Percentiles rank a stretch among this genome's conserved stretches.
Conservation (phyloP, 2,329 filamentous ascomycete genomes). For the Spiromastix sp. region DNA sequence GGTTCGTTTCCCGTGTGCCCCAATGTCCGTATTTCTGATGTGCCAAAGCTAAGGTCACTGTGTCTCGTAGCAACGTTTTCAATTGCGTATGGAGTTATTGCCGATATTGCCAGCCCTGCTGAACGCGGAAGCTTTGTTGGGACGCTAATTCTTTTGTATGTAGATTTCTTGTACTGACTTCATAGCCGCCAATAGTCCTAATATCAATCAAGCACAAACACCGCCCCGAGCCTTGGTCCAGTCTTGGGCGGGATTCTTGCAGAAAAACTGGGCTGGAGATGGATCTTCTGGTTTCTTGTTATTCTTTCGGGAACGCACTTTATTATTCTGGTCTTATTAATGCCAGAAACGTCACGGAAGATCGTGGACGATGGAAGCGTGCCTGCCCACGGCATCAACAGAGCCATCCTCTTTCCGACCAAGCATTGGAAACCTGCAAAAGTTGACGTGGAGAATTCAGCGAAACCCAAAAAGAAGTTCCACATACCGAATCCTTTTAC, state of each 20-base stretch:
- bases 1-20: neutral
- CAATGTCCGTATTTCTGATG: neutral
- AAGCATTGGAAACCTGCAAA: neutral
- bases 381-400: neutral
- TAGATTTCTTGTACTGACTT: too few species aligned
- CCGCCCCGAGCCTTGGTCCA: neutral
- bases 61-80: conserved; percentile 9
- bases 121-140: conserved; percentile 14
- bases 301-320: conserved; percentile 20
- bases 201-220: neutral
- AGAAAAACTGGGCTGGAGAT: conserved; percentile 21
- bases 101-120: conserved; percentile 12
- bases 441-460: neutral
- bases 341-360: conserved; percentile 23
- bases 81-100: conserved; percentile 13
- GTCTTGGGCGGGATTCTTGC: conserved; percentile 11
- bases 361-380: conserved; percentile 17
- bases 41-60: neutral
- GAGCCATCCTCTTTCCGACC: neutral
- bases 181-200: too few species aligned
- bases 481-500: conserved; percentile 12
- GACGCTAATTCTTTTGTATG: conserved; percentile 5
- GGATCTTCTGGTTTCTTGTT: conserved; percentile 28
- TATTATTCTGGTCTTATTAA: conserved; percentile 16
- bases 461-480: conserved; percentile 1